A percentile compares a stretch with the other conserved stretches of the same genome.
Evolutionary conservation across 2,329 filamentous ascomycete species (phyloP).

Genomic region (Aspergillus fischeri): DNA sequence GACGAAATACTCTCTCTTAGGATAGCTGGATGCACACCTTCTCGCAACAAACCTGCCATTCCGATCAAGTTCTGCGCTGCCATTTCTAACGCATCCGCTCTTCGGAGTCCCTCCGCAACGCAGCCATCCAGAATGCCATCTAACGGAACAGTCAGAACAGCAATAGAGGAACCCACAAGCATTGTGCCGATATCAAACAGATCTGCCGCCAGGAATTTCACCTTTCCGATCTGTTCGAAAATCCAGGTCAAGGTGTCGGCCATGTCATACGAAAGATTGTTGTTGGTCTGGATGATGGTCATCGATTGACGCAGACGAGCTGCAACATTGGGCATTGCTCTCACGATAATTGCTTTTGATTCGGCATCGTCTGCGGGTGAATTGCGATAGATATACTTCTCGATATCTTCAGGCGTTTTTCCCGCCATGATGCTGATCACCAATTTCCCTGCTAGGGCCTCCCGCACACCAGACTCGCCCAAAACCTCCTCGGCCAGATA

Average conservation of each 20-base stretch:
- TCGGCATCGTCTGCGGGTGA: background rate
- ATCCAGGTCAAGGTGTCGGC: slow-evolving; percentile 36
- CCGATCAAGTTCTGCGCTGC: slow-evolving; percentile 58
- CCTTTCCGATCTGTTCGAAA: slow-evolving; percentile 49
- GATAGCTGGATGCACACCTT: slow-evolving; percentile 58
- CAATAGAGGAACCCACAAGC: slow-evolving; percentile 58
- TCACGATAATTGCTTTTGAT: slow-evolving; percentile 27
- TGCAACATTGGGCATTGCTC: slow-evolving; percentile 46
- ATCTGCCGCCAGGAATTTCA: slow-evolving; percentile 48
- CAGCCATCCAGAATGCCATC: slow-evolving; percentile 59
- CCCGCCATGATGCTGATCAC: slow-evolving; percentile 50
- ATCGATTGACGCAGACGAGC: slow-evolving; percentile 43
- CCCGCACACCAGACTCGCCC: slow-evolving; percentile 27
- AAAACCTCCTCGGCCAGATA: slow-evolving; percentile 40
- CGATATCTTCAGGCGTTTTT: slow-evolving; percentile 36
- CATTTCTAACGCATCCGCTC: slow-evolving; percentile 59
- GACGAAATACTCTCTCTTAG: slow-evolving; percentile 59
- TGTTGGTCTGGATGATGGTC: slow-evolving; percentile 48
- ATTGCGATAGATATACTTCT: slow-evolving; percentile 23
- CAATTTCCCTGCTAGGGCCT: slow-evolving; percentile 43
- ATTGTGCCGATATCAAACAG: slow-evolving; percentile 55
- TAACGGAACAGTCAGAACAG: slow-evolving; percentile 56
- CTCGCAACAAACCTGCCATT: slow-evolving; percentile 54
- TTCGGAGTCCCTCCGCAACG: slow-evolving; percentile 59
- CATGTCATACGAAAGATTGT: slow-evolving; percentile 40